phyloP scores from a whole-genome alignment of 768 basidiomycete species.

The Pleurotus cornucopiae region DNA sequence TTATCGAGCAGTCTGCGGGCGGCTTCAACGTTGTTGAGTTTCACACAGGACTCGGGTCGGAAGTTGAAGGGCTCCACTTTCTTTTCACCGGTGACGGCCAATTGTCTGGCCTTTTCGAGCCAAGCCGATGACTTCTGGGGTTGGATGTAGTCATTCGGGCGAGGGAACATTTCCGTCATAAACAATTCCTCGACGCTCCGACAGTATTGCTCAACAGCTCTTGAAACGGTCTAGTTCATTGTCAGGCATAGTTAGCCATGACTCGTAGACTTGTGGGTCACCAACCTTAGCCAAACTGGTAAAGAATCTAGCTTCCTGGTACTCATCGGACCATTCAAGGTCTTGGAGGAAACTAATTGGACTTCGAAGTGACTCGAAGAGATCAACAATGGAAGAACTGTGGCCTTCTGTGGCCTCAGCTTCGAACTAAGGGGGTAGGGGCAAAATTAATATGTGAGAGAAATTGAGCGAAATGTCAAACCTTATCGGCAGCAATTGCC shows the following conservation, averaged over 20 bases:
- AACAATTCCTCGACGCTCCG: constrained; percentile 83
- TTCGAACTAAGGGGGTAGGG: constrained; percentile 52
- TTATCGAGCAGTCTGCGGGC: constrained; percentile 88
- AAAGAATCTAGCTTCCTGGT: constrained; percentile 86
- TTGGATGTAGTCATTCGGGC: constrained; percentile 71
- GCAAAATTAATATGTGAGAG: neutral
- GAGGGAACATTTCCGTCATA: constrained; percentile 93
- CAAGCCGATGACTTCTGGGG: constrained; percentile 86
- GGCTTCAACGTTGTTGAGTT: constrained; percentile 95
- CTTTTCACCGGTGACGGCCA: constrained; percentile 77
- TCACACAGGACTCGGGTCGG: constrained; percentile 89
- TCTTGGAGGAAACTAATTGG: constrained; percentile 87
- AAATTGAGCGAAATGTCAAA: constrained; percentile 22
- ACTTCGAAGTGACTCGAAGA: constrained; percentile 91
- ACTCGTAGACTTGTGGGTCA: neutral
- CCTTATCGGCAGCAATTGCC: constrained; percentile 84
- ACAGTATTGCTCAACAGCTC: constrained; percentile 90
- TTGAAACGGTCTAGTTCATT: constrained; percentile 74
- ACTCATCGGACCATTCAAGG: constrained; percentile 88
- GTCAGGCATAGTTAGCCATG: neutral
- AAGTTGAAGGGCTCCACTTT: constrained; percentile 96
- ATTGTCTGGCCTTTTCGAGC: constrained; percentile 81
- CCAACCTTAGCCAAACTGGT: constrained; percentile 82
- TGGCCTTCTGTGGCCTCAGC: constrained; percentile 77
- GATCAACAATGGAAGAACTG: constrained; percentile 95